Evolutionary conservation across 768 basidiomycete genomes (phyloP), one percentile per base, ranked within the genome.

Genomic region (Kwoniella sp.): DNA sequence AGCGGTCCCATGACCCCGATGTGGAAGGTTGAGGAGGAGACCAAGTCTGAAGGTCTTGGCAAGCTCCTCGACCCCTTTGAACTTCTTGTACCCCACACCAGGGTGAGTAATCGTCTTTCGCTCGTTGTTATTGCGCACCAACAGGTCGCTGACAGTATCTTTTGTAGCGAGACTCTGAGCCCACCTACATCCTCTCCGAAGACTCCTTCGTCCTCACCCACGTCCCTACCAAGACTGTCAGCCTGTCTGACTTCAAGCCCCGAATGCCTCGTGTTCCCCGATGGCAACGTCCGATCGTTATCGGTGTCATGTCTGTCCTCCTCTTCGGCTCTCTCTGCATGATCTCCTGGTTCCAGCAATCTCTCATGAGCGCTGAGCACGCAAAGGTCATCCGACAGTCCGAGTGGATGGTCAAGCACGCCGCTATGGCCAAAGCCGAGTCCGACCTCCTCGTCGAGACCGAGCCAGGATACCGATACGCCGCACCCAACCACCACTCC

Each of bases 321-420:
- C 64, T 70, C 50, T 70, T 70, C 62, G 65, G 65, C 23, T 53
- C 62, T 30, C 55, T 67, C 34, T 67, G 65, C 51, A 63, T 70
- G 58, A 48, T 70, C 37, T 70, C 69, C 4, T 67, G 50, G 47
- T 63, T 70, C 34, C 65, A 70, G 41, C 69, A 70, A 37, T 58
- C 62, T 20, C 45, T 61, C 20, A 55, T 57, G 47, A 34, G 38
- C 23, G 55, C 58, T n/a, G 63, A 56, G 54, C 61, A 69, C 22
- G 63, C 64, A 20, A 48, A 65, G 50, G 63, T 65, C 51, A 59
- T 65, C 50, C 29, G 60, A 52, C 60, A 62, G 37, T 47, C 55
- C 34, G 54, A 67, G 61, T 67, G 55, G 59, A 62, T 61, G 59
- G 28, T 47, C 26, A 67, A 57, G 61, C 66, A 67, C 25, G 48